These are phyloP conservation scores for Geotrichum reessii DNA, from an alignment of 1,139 yeast species.

Conservation along the genomic window DNA sequence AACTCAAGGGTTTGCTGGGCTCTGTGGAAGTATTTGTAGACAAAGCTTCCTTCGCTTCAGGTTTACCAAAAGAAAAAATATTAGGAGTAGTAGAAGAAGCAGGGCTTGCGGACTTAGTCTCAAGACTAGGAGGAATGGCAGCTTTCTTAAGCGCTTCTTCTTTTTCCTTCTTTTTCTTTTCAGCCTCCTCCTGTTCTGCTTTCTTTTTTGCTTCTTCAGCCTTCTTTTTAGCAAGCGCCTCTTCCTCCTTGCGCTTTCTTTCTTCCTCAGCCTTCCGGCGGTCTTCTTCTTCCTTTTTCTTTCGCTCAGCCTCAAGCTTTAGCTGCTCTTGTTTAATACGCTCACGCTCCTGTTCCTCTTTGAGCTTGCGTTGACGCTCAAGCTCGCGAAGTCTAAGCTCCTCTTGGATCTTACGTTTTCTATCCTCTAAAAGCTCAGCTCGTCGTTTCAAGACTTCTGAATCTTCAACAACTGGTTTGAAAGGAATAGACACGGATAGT, in stretches of 20 bases:
- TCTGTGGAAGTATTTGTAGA: not conserved
- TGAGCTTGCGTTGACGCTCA: not conserved
- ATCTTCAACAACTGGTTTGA: conserved; percentile 14
- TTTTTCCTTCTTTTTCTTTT: conserved; percentile 7
- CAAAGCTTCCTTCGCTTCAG: conserved; percentile 5
- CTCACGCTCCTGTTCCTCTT: conserved; percentile 6
- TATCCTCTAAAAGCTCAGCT: conserved; percentile 7
- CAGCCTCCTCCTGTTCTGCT: conserved; percentile 1
- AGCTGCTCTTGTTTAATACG: conserved; percentile 1
- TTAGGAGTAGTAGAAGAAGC: not conserved
- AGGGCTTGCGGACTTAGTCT: not conserved
- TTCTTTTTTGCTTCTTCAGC: conserved; percentile 8
- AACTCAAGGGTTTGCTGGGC: not conserved
- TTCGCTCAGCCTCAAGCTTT: conserved; percentile 10
- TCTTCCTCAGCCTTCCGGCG: conserved; percentile 5
- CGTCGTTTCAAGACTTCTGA: conserved; percentile 8
- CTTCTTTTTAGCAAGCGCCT: not conserved
- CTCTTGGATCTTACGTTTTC: not conserved
- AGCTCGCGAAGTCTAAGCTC: not conserved
- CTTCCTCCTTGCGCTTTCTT: conserved; percentile 11
- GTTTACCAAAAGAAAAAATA: not conserved
- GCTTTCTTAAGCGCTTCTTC: conserved; percentile 3
- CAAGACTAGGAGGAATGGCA: not conserved
- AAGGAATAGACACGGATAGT: not conserved
- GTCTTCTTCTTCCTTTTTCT: conserved; percentile 4